Conservation (phyloP, 176 grass and related monocot species). For the Miscanthus lutarioriparius region DNA sequence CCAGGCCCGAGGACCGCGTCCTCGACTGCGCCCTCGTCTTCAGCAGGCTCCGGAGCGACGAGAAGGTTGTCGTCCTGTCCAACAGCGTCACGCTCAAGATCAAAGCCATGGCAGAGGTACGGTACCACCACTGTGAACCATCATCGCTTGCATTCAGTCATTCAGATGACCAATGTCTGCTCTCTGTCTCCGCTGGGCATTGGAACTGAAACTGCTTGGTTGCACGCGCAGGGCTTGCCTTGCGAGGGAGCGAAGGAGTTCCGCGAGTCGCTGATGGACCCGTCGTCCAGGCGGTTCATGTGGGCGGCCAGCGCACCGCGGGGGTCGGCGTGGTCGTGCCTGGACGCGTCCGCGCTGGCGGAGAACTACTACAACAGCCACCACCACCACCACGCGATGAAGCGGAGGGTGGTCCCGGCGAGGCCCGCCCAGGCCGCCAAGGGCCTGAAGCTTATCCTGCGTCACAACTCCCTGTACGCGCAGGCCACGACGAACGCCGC, state of each 20-base stretch:
- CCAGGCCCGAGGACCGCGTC: conserved; percentile 71
- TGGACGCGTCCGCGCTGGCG: conserved; percentile 42
- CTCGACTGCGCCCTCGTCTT: conserved; percentile 66
- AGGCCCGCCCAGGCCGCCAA: conserved; percentile 50
- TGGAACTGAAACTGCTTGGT: not conserved
- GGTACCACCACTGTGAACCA: too few species aligned
- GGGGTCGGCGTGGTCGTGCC: conserved; percentile 52
- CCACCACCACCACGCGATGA: conserved; percentile 38
- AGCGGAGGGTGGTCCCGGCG: conserved; percentile 2
- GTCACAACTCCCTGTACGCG: conserved; percentile 59
- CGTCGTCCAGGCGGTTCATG: conserved; percentile 84
- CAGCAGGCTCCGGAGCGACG: conserved; percentile 41
- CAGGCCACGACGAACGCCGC: conserved; percentile 26
- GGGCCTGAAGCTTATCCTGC: conserved; percentile 90
- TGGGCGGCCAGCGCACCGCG: conserved; percentile 64
- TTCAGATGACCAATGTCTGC: too few species aligned
- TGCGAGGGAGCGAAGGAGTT: conserved; percentile 82
- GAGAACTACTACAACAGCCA: conserved; percentile 62
- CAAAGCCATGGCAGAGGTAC: conserved; percentile 98
- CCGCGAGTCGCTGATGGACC: conserved; percentile 75
- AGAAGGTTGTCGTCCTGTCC: conserved; percentile 64
- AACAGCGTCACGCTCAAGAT: conserved; percentile 75
- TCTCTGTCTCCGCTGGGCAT: too few species aligned
- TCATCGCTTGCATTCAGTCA: too few species aligned
- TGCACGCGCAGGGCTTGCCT: conserved; percentile 55